Base-by-base conservation (phyloP, 2,329 filamentous ascomycete genomes). In the Beauveria varroae region DNA sequence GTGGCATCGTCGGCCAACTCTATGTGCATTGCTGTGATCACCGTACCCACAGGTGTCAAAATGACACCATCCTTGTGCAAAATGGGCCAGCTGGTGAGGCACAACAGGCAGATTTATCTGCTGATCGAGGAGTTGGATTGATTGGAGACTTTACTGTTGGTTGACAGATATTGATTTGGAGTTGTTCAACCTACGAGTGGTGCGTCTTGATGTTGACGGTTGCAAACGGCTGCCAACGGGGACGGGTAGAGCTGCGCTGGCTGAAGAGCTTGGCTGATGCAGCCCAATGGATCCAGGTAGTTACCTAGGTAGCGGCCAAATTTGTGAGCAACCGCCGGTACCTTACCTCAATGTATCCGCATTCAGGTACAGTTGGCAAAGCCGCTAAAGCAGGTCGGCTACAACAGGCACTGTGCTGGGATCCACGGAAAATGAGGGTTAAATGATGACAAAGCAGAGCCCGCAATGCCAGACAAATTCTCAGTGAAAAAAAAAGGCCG, bases 1-100 rank as follows among this genome's bases (percentile, higher is more conserved):
- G 22, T 40, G 22, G 26, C 53, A 28, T 34, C 46, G 34, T 57
- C 55, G 55, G 55, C 55, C 22, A 57, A 57, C 55, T 57, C 55
- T 50, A 16, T 9, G 16, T 12, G 12, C 18, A n/a, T 18, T 3
- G 12, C 26, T 26, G 22, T 37, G 5, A 16, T 37, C 34, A 20
- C 28, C 6, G 55, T 49, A 57, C 41, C 55, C 55, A 57, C 55
- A 50, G 37, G 20, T 16, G 24, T 7, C 20, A 16, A 16, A 55
- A 49, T 22, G 28, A 49, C 20, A 18, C 28, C 12, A 8, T 40
- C 43, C 55, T n/a, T 30, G 34, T n/a, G 16, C 30, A 12, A 30
- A 20, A 43, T 26, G 9, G 18, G 28, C 10, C 10, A 43, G 55
- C 30, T 26, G 28, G 3, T 49, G 43, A 14, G 50, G 28, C 34